phyloP scores from a whole-genome alignment of 2,329 filamentous ascomycete genomes.

The Tolypocladium ophioglossoides region DNA sequence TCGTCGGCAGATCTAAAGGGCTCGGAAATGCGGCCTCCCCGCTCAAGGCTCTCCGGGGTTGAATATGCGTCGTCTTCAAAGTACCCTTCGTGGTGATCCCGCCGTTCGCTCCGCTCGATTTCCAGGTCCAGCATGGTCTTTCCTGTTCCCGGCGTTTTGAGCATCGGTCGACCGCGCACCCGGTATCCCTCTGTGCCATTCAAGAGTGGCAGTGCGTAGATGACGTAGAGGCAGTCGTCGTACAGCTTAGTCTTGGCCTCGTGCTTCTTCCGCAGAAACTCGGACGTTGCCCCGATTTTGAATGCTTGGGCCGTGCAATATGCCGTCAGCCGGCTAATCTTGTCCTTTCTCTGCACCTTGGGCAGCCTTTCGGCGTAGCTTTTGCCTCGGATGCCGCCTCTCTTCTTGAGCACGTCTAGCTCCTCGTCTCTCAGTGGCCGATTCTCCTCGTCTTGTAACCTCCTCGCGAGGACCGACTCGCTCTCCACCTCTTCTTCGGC shows the following conservation, averaged over 20 bases:
- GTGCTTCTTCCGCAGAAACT: conserved; percentile 80
- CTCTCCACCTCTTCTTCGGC: conserved; percentile 48
- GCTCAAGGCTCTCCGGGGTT: conserved; percentile 19
- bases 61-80: conserved; percentile 62
- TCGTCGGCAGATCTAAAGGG: conserved; percentile 20
- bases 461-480: conserved; percentile 24
- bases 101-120: conserved; percentile 84
- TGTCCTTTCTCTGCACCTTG: conserved; percentile 77
- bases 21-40: conserved; percentile 14
- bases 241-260: conserved; percentile 91
- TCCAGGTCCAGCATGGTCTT: conserved; percentile 90
- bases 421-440: conserved; percentile 58
- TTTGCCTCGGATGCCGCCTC: conserved; percentile 59
- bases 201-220: conserved; percentile 85
- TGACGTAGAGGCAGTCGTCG: conserved; percentile 92
- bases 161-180: conserved; percentile 76
- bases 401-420: conserved; percentile 50
- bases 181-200: conserved; percentile 80
- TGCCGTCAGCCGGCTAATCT: conserved; percentile 81
- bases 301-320: conserved; percentile 95
- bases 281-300: conserved; percentile 78
- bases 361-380: conserved; percentile 90
- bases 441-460: conserved; percentile 46
- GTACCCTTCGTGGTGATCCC: conserved; percentile 87
- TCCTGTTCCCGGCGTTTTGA: conserved; percentile 82